These are phyloP conservation scores for Escallonia rubra DNA, from an alignment of 129 eudicot species.

Conservation along the genomic window DNA sequence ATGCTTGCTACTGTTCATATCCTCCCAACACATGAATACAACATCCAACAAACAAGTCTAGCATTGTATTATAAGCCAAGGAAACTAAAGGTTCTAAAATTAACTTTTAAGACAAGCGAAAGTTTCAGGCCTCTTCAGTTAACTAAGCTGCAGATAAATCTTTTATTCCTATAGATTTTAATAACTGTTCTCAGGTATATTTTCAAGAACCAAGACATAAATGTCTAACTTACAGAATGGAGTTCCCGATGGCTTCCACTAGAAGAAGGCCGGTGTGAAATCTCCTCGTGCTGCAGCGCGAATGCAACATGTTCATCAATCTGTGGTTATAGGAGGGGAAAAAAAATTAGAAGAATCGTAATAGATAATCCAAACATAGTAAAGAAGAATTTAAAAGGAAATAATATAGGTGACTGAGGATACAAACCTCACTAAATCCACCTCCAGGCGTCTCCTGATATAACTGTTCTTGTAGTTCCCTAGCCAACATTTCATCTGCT, in stretches of 20 bases:
- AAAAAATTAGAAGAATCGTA: neutral
- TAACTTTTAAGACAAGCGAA: too few species aligned
- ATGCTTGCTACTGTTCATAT: too few species aligned
- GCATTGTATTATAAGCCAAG: too few species aligned
- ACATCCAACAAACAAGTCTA: too few species aligned
- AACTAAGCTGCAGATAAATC: too few species aligned
- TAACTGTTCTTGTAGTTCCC: slow-evolving; percentile 91
- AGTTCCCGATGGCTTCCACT: slow-evolving; percentile 28
- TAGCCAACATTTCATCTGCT: slow-evolving; percentile 87
- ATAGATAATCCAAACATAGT: neutral
- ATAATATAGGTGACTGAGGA: neutral
- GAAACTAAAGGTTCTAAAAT: too few species aligned
- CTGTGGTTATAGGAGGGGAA: slow-evolving; percentile 18
- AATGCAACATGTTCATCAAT: slow-evolving; percentile 40
- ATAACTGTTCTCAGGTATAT: neutral
- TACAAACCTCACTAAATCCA: slow-evolving; percentile 47
- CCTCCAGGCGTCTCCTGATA: slow-evolving; percentile 54
- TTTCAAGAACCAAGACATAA: neutral
- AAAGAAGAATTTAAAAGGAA: neutral
- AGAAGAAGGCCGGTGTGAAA: slow-evolving; percentile 22
- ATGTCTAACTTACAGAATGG: slow-evolving; percentile 40
- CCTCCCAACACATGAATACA: too few species aligned
- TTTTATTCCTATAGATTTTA: too few species aligned
- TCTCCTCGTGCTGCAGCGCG: slow-evolving; percentile 50
- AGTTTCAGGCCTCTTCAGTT: too few species aligned